Evolutionary conservation across 2,329 filamentous ascomycete genomes (phyloP).

Genomic region (Ophiostoma ulmi): DNA sequence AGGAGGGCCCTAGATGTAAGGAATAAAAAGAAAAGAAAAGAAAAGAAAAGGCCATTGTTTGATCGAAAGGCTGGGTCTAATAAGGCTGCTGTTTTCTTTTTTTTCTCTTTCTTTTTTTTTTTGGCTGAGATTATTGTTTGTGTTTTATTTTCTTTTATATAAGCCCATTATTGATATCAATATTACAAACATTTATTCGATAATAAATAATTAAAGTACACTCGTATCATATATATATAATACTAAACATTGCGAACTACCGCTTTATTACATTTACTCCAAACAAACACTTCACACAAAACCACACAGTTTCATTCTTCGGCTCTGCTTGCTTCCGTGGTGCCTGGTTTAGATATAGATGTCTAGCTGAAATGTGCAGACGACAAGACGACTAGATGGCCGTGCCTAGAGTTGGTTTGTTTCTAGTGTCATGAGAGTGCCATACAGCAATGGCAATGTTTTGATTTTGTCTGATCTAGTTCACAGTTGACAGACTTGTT

Average conservation of each 20-base stretch:
- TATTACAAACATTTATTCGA: no score
- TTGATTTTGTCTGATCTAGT: not conserved
- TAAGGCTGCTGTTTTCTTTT: constrained; percentile 1
- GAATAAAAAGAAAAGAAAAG: not conserved
- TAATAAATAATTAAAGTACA: no score
- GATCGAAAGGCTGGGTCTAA: not conserved
- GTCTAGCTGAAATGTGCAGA: not conserved
- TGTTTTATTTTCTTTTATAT: not conserved
- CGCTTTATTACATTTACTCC: not conserved
- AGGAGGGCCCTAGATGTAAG: not conserved
- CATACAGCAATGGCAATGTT: not conserved
- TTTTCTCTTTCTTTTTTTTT: not conserved
- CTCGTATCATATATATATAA: no score
- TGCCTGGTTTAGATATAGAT: not conserved
- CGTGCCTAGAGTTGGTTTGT: not conserved
- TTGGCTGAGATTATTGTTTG: not conserved
- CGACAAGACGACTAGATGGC: not conserved
- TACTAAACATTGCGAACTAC: no score
- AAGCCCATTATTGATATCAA: no score
- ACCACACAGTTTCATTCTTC: not conserved
- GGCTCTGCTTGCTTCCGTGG: not conserved
- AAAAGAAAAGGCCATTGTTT: not conserved
- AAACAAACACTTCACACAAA: constrained; percentile 4
- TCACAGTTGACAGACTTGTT: no score
- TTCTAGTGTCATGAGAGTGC: not conserved